phyloP scores from a whole-genome alignment of 2,329 filamentous ascomycete genomes.

The Xylariaceae sp. region DNA sequence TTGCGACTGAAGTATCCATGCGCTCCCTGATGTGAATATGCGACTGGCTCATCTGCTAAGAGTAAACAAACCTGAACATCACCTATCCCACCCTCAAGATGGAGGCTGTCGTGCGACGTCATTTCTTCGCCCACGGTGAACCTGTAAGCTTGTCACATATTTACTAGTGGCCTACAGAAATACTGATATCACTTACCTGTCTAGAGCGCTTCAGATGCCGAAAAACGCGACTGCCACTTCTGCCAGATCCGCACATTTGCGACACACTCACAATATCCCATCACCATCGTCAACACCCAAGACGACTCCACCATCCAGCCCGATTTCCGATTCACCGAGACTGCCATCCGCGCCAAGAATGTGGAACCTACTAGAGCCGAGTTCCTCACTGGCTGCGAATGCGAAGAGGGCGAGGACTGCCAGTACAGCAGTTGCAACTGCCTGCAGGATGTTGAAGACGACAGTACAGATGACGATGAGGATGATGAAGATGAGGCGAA shows the following conservation, averaged over 20 bases:
- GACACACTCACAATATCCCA: constrained; percentile 45
- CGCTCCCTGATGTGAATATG: too few species aligned
- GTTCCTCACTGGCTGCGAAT: constrained; percentile 68
- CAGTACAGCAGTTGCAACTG: constrained; percentile 66
- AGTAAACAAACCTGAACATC: too few species aligned
- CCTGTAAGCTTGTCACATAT: constrained; percentile 29
- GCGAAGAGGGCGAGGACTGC: constrained; percentile 58
- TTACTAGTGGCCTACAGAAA: background rate
- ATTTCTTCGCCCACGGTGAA: constrained; percentile 49
- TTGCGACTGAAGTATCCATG: too few species aligned
- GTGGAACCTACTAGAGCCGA: constrained; percentile 57
- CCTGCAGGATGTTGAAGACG: constrained; percentile 47
- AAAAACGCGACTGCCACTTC: constrained; percentile 51
- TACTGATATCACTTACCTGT: background rate
- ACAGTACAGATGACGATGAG: constrained; percentile 51
- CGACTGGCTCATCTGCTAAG: too few species aligned
- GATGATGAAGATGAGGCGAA: constrained; percentile 35
- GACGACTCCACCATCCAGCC: constrained; percentile 55
- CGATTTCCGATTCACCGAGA: constrained; percentile 65
- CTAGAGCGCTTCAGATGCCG: constrained; percentile 20
- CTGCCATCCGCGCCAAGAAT: constrained; percentile 55
- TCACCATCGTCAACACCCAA: constrained; percentile 62
- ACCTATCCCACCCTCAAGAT: too few species aligned
- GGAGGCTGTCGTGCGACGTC: constrained; percentile 42
- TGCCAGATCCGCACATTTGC: constrained; percentile 57